These are phyloP conservation scores for Spinellus fusiger DNA, from an alignment of 192 early-diverging fungal species.

Conservation along the genomic window DNA sequence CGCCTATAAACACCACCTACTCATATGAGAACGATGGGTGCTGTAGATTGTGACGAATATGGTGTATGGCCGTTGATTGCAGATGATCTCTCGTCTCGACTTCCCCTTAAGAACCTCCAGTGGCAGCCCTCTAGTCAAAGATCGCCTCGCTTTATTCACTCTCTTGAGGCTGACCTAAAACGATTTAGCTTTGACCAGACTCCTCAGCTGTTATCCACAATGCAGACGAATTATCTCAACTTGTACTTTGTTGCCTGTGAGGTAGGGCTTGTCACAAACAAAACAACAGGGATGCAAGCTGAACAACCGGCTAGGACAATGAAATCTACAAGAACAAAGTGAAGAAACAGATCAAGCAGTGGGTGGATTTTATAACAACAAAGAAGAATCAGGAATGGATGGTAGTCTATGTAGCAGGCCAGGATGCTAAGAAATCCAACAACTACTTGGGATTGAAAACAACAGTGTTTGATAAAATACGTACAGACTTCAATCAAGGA, in stretches of 20 bases:
- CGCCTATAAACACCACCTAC: not conserved
- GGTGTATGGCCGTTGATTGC: slow-evolving; percentile 60
- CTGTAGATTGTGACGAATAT: slow-evolving; percentile 49
- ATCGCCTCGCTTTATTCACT: slow-evolving; percentile 52
- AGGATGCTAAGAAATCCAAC: slow-evolving; percentile 44
- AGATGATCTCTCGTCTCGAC: slow-evolving; percentile 56
- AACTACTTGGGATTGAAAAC: slow-evolving; percentile 58
- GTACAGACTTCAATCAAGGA: slow-evolving; percentile 71
- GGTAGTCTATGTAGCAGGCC: slow-evolving; percentile 67
- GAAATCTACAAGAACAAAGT: slow-evolving; percentile 67
- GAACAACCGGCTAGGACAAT: slow-evolving; percentile 49
- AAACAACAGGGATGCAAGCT: not conserved
- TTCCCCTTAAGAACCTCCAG: slow-evolving; percentile 74
- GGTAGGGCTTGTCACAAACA: slow-evolving; percentile 36
- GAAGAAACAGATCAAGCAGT: slow-evolving; percentile 65
- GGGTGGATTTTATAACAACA: slow-evolving; percentile 63
- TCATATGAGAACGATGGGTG: not conserved
- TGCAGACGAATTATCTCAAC: slow-evolving; percentile 65
- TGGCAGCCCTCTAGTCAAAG: slow-evolving; percentile 72
- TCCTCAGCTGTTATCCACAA: slow-evolving; percentile 32
- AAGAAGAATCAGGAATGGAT: slow-evolving; percentile 91
- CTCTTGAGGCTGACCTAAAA: slow-evolving; percentile 52
- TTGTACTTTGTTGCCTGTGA: slow-evolving; percentile 77
- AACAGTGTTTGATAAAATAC: slow-evolving; percentile 79
- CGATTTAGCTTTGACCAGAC: slow-evolving; percentile 42